These are phyloP conservation scores for Microbotryum saponariae DNA, from an alignment of 1,284 basidiomycete genomes.

Conservation along the genomic window DNA sequence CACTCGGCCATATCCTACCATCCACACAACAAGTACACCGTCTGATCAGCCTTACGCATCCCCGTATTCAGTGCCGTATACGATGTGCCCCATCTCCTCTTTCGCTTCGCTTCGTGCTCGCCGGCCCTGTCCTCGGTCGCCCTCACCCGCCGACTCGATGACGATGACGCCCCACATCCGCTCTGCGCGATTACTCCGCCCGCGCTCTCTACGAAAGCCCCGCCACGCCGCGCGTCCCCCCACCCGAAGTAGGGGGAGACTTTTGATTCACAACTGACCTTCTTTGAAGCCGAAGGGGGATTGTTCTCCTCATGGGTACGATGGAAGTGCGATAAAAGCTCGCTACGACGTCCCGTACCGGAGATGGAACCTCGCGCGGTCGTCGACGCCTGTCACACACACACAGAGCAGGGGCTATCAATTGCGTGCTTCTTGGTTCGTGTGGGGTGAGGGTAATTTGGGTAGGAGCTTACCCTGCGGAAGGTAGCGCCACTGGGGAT, in stretches of 20 bases:
- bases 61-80: too few species aligned
- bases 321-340: constrained; percentile 14
- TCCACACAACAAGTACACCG: not conserved
- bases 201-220: too few species aligned
- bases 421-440: not conserved
- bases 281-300: constrained; percentile 17
- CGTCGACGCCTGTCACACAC: constrained; percentile 11
- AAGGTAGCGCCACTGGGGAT: not conserved
- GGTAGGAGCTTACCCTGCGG: not conserved
- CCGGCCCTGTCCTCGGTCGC: too few species aligned
- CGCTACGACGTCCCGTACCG: constrained; percentile 20
- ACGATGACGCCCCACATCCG: too few species aligned
- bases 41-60: not conserved
- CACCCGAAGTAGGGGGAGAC: too few species aligned
- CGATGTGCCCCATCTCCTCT: too few species aligned
- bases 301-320: constrained; percentile 11
- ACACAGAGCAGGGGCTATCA: not conserved
- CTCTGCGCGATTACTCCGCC: too few species aligned
- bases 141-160: too few species aligned
- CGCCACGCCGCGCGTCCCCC: too few species aligned
- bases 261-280: not conserved
- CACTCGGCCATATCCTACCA: constrained; percentile 33
- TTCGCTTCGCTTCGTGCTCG: too few species aligned
- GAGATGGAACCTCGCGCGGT: constrained; percentile 23
- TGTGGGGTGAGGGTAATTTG: too few species aligned